Percentiles rank a stretch among this genome's conserved stretches.
These are phyloP conservation scores for Talaromyces atroroseus DNA, from an alignment of 2,329 filamentous ascomycete species.

Conservation along the genomic window DNA sequence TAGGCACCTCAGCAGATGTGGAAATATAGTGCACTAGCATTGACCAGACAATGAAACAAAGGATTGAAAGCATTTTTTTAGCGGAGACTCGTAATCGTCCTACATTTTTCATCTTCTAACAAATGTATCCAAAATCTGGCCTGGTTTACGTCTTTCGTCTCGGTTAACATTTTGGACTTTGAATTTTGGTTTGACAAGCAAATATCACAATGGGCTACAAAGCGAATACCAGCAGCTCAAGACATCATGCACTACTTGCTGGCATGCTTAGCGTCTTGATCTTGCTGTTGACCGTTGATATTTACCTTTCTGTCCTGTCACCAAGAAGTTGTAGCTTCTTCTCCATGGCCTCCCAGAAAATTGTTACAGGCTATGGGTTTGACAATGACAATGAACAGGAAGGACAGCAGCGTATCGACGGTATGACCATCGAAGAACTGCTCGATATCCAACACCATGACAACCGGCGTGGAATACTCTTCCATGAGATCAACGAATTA, in stretches of 20 bases:
- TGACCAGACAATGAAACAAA: too few relatives aligned
- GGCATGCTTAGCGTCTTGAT: constrained; percentile 3
- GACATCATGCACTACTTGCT: not conserved
- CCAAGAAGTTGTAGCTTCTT: not conserved
- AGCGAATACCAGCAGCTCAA: not conserved
- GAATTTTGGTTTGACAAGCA: too few relatives aligned
- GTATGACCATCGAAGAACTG: not conserved
- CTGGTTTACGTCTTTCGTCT: too few relatives aligned
- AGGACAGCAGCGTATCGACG: not conserved
- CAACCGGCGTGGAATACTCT: not conserved
- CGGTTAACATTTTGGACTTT: too few relatives aligned
- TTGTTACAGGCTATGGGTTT: not conserved
- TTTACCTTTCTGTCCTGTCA: constrained; percentile 5
- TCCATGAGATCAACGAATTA: not conserved
- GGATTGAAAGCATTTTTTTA: too few relatives aligned
- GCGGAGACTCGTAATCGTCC: too few relatives aligned
- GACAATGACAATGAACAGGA: not conserved
- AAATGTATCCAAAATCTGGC: too few relatives aligned
- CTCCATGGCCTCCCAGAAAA: not conserved
- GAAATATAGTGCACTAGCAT: too few relatives aligned
- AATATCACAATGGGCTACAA: not conserved
- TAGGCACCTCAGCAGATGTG: too few relatives aligned
- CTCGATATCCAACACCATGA: not conserved
- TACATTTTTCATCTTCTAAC: too few relatives aligned
- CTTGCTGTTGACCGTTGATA: constrained; percentile 4